These are phyloP conservation scores for Zygotorulaspora sp. DNA, from an alignment of 805 yeast genomes.

Conservation along the genomic window DNA sequence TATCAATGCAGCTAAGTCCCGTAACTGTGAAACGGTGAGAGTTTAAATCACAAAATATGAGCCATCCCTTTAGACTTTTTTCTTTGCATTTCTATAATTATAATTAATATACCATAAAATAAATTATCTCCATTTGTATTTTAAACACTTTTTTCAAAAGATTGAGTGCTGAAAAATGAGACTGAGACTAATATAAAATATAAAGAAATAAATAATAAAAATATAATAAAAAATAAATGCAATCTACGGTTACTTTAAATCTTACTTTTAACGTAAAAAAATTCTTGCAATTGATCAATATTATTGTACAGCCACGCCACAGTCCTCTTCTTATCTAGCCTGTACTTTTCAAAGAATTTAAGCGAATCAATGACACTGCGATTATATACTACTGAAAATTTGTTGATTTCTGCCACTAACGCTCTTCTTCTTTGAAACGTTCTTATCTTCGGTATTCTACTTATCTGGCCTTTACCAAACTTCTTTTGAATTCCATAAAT, in stretches of 20 bases:
- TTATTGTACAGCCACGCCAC: constrained; percentile 39
- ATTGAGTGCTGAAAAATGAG: too few species aligned
- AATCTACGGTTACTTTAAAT: too few species aligned
- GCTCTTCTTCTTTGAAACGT: constrained; percentile 39
- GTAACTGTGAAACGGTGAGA: constrained; percentile 25
- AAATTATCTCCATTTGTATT: too few species aligned
- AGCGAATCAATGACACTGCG: constrained; percentile 30
- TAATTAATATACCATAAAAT: too few species aligned
- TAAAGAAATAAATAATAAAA: too few species aligned
- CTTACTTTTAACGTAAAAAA: too few species aligned
- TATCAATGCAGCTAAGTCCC: constrained; percentile 27
- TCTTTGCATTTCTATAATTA: too few species aligned
- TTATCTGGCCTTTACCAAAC: constrained; percentile 27
- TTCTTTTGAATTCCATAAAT: constrained; percentile 35
- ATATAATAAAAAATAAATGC: constrained; percentile 7
- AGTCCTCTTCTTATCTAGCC: constrained; percentile 33
- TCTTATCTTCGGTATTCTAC: constrained; percentile 36
- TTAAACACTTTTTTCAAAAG: too few species aligned
- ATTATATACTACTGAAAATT: constrained; percentile 29
- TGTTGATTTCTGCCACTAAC: constrained; percentile 35
- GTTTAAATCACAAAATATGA: background rate
- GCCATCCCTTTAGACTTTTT: background rate
- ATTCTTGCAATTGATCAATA: constrained; percentile 30
- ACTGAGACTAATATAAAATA: too few species aligned
- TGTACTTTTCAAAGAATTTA: constrained; percentile 31